Base-by-base conservation (phyloP, 345 rosid genomes). In the Noccaea caerulescens region DNA sequence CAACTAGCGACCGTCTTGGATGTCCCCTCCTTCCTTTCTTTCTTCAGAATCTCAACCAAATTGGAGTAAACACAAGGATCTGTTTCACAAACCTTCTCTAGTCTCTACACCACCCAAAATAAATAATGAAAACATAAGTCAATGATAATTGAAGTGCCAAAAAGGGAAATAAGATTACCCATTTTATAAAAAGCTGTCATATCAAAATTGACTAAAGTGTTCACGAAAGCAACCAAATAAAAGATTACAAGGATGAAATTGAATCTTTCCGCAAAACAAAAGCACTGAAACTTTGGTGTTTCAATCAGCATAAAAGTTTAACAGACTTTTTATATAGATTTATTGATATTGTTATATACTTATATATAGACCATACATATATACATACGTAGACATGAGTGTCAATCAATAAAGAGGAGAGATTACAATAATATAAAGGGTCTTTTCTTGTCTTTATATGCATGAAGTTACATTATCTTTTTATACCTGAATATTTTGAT, bases 401-500 rank as follows among this genome's bases (percentile, higher is more conserved):
- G 61, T 69, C 45, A 54, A 68, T 43, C 57, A 60, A 60, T 41
- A 58, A 66, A 66, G 37, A 73, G 20, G 52, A 49, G 10, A 66
- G 6, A 39, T 44, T 4, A 47, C 64, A 47, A 50, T 3, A 53
- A 30, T 10, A 67, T 36, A 68, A 75, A 68, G 63, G 4, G 47
- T 9, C 53, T 50, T 50, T 38, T 50, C 46, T 58, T 73, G 55
- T 66, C 66, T 66, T 58, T 50, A 33, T 34, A 39, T 51, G 54
- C 68, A 68, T 43, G 68, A 74, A 52, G 41, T 49, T 51, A 71
- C 58, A 58, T 58, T 34, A 64, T 54, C 43, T 51, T 66, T 54
- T 7, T 14, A 75, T 76, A 87, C 99, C 93, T 91, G 87, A 50
- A 94, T 69, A 73, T 91, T 94, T 72, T 88, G 91, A 77, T 82